Base-by-base conservation (phyloP, 1,284 basidiomycete species). In the Ganoderma multipileum region DNA sequence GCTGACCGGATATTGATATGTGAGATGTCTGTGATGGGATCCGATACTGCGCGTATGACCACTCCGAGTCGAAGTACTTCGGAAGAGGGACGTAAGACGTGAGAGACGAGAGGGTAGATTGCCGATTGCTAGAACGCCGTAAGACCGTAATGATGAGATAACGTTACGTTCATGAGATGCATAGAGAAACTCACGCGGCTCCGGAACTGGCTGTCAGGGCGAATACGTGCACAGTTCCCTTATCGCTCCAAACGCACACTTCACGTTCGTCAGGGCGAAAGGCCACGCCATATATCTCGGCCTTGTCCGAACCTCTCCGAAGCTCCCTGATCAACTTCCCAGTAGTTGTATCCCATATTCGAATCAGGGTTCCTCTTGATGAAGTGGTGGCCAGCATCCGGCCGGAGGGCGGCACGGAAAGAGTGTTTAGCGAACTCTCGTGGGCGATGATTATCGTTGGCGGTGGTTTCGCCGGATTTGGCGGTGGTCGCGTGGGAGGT, bases 201-300 rank as follows among this genome's bases (percentile, higher is more conserved):
- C 88, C 88, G 44, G 90, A 87, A 38, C 85, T 83, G 52, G 85
- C 83, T n/a, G 79, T 80, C 67, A 97, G 86, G 41, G 91, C 89
- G 79, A 96, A 96, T 28, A 97, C 85, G 78, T 99, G 96, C 4
- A 99, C 89, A 0, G 97, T 99, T 47, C 97, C 96, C 82, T 98
- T 98, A 81, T 99, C 97, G 78, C 95, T 97, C 93, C 95, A 95
- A 11, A 94, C 94, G 74, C 93, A 94, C 1, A 97, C 81, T 74
- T 95, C 92, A 65, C 84, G 86, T 79, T 94, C 93, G 75, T 93
- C 94, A 9, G 89, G 91, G 70, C 91, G 85, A 79, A 92, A 93
- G 64, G 89, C 89, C 26, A 96, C 90, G 1, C 95, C 95, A 82
- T 96, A 98, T 66, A 98, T 97, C 75, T 94, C 92, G 23, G 96